Conservation (phyloP, 208 protist genomes). For the Acanthamoeba triangularis region DNA sequence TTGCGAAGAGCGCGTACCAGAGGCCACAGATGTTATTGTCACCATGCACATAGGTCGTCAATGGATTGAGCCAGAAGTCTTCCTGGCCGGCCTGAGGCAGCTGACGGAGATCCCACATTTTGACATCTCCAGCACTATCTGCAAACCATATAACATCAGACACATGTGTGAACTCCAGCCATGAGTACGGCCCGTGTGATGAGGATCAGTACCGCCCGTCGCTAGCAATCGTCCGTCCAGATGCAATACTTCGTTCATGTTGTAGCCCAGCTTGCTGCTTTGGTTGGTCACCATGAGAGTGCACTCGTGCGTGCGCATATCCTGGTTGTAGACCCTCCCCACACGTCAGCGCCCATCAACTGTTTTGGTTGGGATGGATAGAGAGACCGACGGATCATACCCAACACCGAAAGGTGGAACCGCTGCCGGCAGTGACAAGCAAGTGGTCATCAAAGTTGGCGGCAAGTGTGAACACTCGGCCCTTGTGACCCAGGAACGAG, state of each 20-base stretch:
- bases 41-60: neutral
- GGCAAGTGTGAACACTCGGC: neutral
- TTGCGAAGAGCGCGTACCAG: neutral
- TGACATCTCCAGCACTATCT: neutral
- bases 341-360: no score
- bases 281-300: neutral
- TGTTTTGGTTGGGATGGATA: neutral
- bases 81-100: neutral
- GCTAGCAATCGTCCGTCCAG: neutral
- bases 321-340: neutral
- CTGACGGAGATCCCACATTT: neutral
- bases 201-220: neutral
- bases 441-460: neutral
- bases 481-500: neutral
- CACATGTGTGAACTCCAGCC: neutral
- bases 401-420: neutral
- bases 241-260: neutral
- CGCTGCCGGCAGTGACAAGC: conserved; percentile 7
- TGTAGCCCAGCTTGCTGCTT: neutral
- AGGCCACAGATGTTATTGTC: neutral
- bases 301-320: conserved; percentile 6
- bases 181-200: no score
- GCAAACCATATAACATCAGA: neutral
- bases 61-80: neutral
- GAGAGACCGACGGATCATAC: neutral